Percentiles rank a stretch among this genome's conserved stretches.
These are phyloP conservation scores for Alternaria novae-zelandiae DNA, from an alignment of 2,329 filamentous ascomycete genomes.

Conservation along the genomic window DNA sequence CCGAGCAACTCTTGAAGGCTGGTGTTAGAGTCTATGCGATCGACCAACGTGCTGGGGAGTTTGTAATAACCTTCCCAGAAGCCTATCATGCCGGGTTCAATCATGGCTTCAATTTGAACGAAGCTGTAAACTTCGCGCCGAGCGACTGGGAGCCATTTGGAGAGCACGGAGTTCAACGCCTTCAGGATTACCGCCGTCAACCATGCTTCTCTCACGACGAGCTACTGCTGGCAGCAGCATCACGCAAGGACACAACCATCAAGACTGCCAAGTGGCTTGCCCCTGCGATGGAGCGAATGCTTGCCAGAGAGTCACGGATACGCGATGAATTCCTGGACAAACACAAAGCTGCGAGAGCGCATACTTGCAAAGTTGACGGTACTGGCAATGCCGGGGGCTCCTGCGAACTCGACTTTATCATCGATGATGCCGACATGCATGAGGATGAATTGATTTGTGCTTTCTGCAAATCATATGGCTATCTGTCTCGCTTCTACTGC, in stretches of 20 bases:
- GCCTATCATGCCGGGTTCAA: conserved; percentile 99
- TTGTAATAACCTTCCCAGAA: conserved; percentile 95
- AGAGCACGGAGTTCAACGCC: conserved; percentile 80
- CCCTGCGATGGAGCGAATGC: conserved; percentile 81
- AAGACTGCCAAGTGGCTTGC: conserved; percentile 94
- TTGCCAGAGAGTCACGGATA: conserved; percentile 72
- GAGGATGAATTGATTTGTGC: conserved; percentile 93
- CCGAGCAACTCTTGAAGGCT: conserved; percentile 89
- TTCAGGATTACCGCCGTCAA: conserved; percentile 87
- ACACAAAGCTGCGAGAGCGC: conserved; percentile 59
- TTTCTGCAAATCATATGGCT: conserved; percentile 91
- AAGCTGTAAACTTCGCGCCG: conserved; percentile 97
- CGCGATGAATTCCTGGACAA: conserved; percentile 72
- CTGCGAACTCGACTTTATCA: conserved; percentile 39
- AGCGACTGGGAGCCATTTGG: conserved; percentile 94
- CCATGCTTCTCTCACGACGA: conserved; percentile 98
- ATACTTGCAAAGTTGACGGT: conserved; percentile 57
- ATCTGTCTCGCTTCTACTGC: conserved; percentile 89
- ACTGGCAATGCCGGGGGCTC: conserved; percentile 50
- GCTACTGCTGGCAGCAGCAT: conserved; percentile 86
- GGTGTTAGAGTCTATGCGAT: conserved; percentile 91
- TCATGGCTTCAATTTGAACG: conserved; percentile 97
- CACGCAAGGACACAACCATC: conserved; percentile 75
- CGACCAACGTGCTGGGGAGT: conserved; percentile 94
- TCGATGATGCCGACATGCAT: conserved; percentile 71